Evolutionary conservation across 1,284 basidiomycete species (phyloP).

Genomic region (Xerocomus cyaneibrunnescens): DNA sequence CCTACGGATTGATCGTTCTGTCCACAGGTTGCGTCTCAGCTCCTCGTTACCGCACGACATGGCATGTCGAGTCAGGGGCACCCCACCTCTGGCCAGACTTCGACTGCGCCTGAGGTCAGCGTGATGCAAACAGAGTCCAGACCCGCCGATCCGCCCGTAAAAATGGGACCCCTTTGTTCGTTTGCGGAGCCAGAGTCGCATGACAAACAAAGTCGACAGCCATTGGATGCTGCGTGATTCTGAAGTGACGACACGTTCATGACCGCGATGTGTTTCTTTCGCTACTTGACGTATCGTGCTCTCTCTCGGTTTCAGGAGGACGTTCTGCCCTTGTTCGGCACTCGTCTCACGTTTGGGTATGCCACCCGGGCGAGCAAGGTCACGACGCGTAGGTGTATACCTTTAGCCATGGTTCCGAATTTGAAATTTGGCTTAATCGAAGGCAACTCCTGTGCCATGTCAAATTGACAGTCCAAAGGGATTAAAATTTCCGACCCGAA

Average conservation of each 20-base stretch:
- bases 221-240: not conserved
- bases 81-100: too few relatives aligned
- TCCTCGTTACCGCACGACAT: constrained; percentile 24
- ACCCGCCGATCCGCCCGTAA: not conserved
- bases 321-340: not conserved
- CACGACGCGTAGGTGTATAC: too few relatives aligned
- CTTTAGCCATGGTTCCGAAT: too few relatives aligned
- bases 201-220: not conserved
- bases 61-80: constrained; percentile 5
- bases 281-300: not conserved
- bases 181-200: not conserved
- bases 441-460: too few relatives aligned
- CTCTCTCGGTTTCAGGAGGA: not conserved
- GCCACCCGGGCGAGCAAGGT: too few relatives aligned
- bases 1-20: not conserved
- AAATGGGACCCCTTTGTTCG: not conserved
- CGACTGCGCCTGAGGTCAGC: not conserved
- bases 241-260: too few relatives aligned
- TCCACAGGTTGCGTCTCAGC: constrained; percentile 18
- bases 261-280: not conserved
- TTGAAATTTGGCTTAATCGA: not conserved
- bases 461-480: too few relatives aligned
- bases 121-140: not conserved
- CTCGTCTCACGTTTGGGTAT: too few relatives aligned
- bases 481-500: too few relatives aligned